phyloP scores from a whole-genome alignment of 257 asterid species.

The Schizonepeta tenuifolia region DNA sequence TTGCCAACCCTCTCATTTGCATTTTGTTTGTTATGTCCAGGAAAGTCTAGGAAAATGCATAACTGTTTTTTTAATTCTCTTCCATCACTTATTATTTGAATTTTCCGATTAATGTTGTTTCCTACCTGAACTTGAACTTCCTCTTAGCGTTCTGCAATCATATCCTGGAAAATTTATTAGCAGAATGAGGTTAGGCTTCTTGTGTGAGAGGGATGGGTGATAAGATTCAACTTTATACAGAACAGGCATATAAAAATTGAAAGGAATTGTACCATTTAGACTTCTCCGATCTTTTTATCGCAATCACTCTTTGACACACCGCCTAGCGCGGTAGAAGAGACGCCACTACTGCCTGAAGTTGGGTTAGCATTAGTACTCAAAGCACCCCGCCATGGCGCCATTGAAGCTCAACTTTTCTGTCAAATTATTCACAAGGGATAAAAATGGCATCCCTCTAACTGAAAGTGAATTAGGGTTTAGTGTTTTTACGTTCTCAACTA shows the following conservation, averaged over 20 bases:
- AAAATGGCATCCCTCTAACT: background rate
- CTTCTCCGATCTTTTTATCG: constrained; percentile 63
- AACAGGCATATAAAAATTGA: no score
- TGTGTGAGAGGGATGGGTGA: no score
- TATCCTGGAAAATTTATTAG: no score
- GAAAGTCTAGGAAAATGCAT: no score
- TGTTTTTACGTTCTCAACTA: background rate
- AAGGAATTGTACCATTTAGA: constrained; percentile 52
- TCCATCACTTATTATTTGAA: background rate
- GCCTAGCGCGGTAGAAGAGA: constrained; percentile 17
- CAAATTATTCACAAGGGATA: background rate
- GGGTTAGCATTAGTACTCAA: constrained; percentile 3
- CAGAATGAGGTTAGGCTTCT: no score
- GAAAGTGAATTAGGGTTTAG: constrained; percentile 7
- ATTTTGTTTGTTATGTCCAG: no score
- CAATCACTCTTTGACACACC: constrained; percentile 60
- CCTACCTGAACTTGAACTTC: no score
- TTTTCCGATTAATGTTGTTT: background rate
- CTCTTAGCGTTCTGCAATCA: no score
- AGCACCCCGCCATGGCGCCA: constrained; percentile 33
- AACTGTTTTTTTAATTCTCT: background rate
- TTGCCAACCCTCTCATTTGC: no score
- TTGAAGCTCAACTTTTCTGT: background rate
- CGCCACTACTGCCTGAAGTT: constrained; percentile 5
- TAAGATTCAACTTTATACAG: background rate